Conservation (phyloP, 1,139 yeast species). For the Scheffersomyces stambukii region DNA sequence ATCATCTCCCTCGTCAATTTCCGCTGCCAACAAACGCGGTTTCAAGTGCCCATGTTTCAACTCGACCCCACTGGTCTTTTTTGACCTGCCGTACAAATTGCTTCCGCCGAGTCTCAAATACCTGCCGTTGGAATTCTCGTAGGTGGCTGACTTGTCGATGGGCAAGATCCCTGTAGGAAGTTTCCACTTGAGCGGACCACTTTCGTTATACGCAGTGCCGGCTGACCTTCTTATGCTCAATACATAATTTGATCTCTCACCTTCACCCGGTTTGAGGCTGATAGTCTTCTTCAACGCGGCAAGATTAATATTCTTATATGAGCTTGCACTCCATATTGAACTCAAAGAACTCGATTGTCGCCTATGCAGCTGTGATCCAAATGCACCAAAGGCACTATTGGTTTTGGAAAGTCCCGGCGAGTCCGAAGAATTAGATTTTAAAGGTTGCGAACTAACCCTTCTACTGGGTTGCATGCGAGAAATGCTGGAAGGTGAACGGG, state of each 20-base stretch:
- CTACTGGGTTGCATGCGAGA: slow-evolving; percentile 1
- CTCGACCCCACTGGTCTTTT: slow-evolving; percentile 50
- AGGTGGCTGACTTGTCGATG: slow-evolving; percentile 29
- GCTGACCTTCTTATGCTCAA: slow-evolving; percentile 47
- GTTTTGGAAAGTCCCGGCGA: slow-evolving; percentile 2
- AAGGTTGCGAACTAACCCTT: slow-evolving; percentile 3
- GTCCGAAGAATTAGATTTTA: slow-evolving; percentile 2
- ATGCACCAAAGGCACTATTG: slow-evolving; percentile 2
- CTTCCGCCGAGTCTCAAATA: slow-evolving; percentile 30
- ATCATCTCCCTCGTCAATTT: slow-evolving; percentile 63
- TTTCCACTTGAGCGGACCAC: slow-evolving; percentile 54
- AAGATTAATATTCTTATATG: slow-evolving; percentile 35
- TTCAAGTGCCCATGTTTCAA: slow-evolving; percentile 71
- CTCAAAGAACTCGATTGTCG: slow-evolving; percentile 32
- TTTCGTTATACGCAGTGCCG: slow-evolving; percentile 54
- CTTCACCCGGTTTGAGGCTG: slow-evolving; percentile 45
- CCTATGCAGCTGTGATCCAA: slow-evolving; percentile 11
- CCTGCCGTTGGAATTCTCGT: slow-evolving; percentile 25
- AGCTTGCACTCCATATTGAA: slow-evolving; percentile 32
- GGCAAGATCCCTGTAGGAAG: slow-evolving; percentile 63
- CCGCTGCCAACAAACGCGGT: slow-evolving; percentile 73
- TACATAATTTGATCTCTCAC: slow-evolving; percentile 54
- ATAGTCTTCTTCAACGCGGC: slow-evolving; percentile 35
- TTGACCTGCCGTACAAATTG: slow-evolving; percentile 11
- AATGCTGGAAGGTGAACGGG: no score